Percentiles rank a stretch among this genome's conserved stretches.
Conservation (phyloP, 2,329 filamentous ascomycete genomes). For the Lecanosticta acicola region DNA sequence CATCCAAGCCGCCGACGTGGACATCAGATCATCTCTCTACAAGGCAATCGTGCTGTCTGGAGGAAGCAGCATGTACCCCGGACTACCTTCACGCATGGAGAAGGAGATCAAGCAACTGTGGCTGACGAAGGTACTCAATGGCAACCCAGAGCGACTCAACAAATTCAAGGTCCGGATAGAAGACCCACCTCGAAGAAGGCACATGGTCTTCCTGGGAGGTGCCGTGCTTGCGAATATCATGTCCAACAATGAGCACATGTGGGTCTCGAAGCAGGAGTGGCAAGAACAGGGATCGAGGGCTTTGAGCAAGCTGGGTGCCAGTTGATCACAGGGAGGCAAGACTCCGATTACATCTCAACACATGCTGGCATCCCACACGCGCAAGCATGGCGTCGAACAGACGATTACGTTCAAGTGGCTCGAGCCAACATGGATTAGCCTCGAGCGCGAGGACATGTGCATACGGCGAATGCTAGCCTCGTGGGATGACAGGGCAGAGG, state of each 20-base stretch:
- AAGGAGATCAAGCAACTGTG: slow-evolving; percentile 99
- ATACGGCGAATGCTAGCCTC: too few relatives aligned
- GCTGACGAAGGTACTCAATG: slow-evolving; percentile 83
- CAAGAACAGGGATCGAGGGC: slow-evolving; percentile 80
- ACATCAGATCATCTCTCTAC: slow-evolving; percentile 88
- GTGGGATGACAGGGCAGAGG: too few relatives aligned
- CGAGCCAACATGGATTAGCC: too few relatives aligned
- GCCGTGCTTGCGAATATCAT: slow-evolving; percentile 97
- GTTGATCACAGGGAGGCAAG: slow-evolving; percentile 44
- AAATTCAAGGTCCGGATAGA: slow-evolving; percentile 99
- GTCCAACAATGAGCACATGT: slow-evolving; percentile 98
- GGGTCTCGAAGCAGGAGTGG: slow-evolving; percentile 97
- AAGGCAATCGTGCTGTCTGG: slow-evolving; percentile 96
- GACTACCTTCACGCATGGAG: slow-evolving; percentile 86
- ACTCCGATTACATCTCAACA: neutral
- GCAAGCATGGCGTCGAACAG: too few relatives aligned
- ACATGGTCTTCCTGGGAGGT: slow-evolving; percentile 99
- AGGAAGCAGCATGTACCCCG: slow-evolving; percentile 98
- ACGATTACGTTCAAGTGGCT: too few relatives aligned
- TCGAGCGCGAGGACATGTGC: too few relatives aligned
- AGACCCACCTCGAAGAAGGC: slow-evolving; percentile 86
- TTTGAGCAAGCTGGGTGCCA: slow-evolving; percentile 86
- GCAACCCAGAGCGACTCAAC: slow-evolving; percentile 84
- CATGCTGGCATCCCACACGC: too few relatives aligned
- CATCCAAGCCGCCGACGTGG: slow-evolving; percentile 91